Conservation (phyloP, 257 asterid species). For the Salvia rosmarinus region DNA sequence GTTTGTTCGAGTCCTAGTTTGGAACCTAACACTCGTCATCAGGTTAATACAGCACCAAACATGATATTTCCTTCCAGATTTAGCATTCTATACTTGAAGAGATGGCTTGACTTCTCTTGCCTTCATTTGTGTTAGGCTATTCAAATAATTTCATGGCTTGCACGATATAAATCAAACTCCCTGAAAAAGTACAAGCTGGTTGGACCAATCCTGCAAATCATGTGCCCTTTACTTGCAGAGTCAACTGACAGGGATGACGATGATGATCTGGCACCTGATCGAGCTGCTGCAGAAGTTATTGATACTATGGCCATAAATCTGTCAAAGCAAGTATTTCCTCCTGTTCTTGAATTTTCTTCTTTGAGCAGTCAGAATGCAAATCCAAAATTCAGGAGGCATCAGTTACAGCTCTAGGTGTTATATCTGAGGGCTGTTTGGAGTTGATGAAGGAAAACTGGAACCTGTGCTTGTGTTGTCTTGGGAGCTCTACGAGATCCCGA, state of each 20-base stretch:
- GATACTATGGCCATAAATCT: slow-evolving; percentile 93
- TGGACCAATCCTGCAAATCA: slow-evolving; percentile 88
- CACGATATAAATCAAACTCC: slow-evolving; percentile 80
- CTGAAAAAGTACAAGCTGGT: slow-evolving; percentile 96
- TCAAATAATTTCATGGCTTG: slow-evolving; percentile 99
- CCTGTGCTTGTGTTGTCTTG: slow-evolving; percentile 73
- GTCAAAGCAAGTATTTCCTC: slow-evolving; percentile 86
- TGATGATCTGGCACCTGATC: slow-evolving; percentile 95
- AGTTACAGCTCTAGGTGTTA: slow-evolving; percentile 91
- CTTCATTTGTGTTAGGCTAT: slow-evolving; percentile 67
- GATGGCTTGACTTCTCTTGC: slow-evolving; percentile 26
- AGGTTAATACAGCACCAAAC: slow-evolving; percentile 54
- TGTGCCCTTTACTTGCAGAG: slow-evolving; percentile 95
- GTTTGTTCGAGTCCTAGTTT: slow-evolving; percentile 84
- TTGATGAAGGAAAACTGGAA: slow-evolving; percentile 85
- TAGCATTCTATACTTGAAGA: slow-evolving; percentile 13
- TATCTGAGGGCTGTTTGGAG: slow-evolving; percentile 93
- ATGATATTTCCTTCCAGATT: slow-evolving; percentile 10
- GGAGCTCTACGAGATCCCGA: slow-evolving; percentile 97
- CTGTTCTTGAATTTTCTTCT: slow-evolving; percentile 96
- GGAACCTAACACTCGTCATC: slow-evolving; percentile 90
- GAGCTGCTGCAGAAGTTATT: slow-evolving; percentile 98
- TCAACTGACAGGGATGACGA: slow-evolving; percentile 73
- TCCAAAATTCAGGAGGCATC: slow-evolving; percentile 98
- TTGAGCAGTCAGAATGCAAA: slow-evolving; percentile 75